Percentiles rank a stretch among this genome's conserved stretches.
Conservation (phyloP, 495 filamentous ascomycete species). For the Neurospora tetraspora region DNA sequence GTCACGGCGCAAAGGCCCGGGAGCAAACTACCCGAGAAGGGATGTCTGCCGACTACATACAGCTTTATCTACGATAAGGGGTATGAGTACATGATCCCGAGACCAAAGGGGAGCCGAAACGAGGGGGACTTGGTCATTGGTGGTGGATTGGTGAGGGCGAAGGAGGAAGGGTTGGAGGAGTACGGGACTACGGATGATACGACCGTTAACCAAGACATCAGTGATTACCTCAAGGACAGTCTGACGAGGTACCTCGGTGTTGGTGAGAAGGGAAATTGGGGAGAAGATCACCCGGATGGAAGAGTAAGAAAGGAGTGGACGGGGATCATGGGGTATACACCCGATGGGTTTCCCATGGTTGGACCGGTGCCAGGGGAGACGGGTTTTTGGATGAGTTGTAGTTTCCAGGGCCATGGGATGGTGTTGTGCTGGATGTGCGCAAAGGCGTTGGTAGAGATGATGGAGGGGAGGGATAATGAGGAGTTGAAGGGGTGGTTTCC, state of each 20-base stretch:
- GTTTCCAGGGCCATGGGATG: slow-evolving; percentile 53
- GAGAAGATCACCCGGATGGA: slow-evolving; percentile 44
- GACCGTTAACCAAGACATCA: slow-evolving; percentile 42
- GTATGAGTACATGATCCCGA: slow-evolving; percentile 58
- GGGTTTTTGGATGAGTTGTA: slow-evolving; percentile 39
- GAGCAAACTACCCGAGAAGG: slow-evolving; percentile 27
- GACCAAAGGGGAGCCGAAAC: slow-evolving; percentile 34
- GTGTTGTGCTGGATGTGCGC: slow-evolving; percentile 49
- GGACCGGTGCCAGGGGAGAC: slow-evolving; percentile 33
- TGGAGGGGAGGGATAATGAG: slow-evolving; percentile 27
- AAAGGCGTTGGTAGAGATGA: slow-evolving; percentile 41
- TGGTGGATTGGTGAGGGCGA: slow-evolving; percentile 47
- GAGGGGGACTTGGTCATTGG: slow-evolving; percentile 60
- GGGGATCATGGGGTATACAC: slow-evolving; percentile 51
- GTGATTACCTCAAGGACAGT: slow-evolving; percentile 38
- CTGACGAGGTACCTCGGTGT: slow-evolving; percentile 43
- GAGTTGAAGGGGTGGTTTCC: slow-evolving; percentile 41
- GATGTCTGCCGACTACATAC: slow-evolving; percentile 42
- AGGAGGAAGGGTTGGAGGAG: slow-evolving; percentile 33
- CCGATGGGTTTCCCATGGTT: slow-evolving; percentile 48
- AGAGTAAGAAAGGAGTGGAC: slow-evolving; percentile 52
- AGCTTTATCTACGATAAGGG: slow-evolving; percentile 51
- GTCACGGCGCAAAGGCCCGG: slow-evolving; percentile 54
- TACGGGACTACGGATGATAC: slow-evolving; percentile 50
- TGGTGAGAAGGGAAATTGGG: slow-evolving; percentile 32